These are phyloP conservation scores for Citrus australasica DNA, from an alignment of 345 rosid genomes.

Conservation along the genomic window DNA sequence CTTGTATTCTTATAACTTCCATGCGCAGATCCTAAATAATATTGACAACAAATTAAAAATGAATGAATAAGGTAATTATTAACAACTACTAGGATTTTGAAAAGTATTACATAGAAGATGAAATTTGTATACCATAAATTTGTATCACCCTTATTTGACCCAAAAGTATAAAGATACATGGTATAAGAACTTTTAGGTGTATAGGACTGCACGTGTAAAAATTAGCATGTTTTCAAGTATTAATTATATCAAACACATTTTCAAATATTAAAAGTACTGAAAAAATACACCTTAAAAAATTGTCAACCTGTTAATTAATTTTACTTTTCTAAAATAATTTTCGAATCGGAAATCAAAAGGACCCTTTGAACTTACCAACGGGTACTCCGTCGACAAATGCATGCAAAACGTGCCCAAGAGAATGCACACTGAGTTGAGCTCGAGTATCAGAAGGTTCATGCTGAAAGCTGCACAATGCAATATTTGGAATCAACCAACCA, in stretches of 20 bases:
- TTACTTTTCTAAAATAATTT: no score
- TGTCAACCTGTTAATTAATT: no score
- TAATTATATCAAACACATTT: no score
- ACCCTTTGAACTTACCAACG: background rate
- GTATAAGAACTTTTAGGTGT: no score
- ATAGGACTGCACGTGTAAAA: no score
- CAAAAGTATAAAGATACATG: no score
- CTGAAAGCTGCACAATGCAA: background rate
- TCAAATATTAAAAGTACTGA: no score
- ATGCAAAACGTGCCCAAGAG: conserved; percentile 11
- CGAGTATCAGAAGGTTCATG: background rate
- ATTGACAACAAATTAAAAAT: background rate
- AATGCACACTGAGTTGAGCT: background rate
- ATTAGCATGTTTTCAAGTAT: no score
- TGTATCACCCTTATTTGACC: background rate
- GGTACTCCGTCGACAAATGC: conserved; percentile 9
- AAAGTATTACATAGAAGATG: background rate
- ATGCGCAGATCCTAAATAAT: conserved; percentile 5
- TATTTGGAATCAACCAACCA: no score
- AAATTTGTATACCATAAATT: background rate
- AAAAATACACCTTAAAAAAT: no score
- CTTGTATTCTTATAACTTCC: conserved; percentile 11
- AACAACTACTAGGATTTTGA: background rate
- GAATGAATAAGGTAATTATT: background rate
- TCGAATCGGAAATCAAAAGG: no score